phyloP scores from a whole-genome alignment of 169 alveolate genomes.

The Plasmodium adleri region DNA sequence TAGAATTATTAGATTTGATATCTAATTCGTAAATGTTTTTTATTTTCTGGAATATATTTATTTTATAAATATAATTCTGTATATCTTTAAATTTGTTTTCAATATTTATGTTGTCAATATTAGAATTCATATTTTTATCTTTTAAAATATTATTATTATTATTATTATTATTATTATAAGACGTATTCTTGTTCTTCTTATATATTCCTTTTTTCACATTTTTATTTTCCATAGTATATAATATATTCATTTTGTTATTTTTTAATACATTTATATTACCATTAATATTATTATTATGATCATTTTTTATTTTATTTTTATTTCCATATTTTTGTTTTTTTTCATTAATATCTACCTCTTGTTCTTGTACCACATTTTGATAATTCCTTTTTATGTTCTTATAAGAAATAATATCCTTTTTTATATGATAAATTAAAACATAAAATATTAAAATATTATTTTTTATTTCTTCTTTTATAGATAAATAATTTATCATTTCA shows the following conservation, averaged over 20 bases:
- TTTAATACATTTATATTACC: background rate
- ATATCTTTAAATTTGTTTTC: slow-evolving; percentile 10
- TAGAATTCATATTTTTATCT: no score
- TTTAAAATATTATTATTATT: background rate
- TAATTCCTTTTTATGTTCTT: background rate
- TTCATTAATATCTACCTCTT: background rate
- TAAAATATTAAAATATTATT: slow-evolving; percentile 46
- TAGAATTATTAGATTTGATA: slow-evolving; percentile 1
- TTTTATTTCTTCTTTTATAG: slow-evolving; percentile 49
- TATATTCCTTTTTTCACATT: background rate
- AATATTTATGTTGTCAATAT: slow-evolving; percentile 10
- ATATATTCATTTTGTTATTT: background rate
- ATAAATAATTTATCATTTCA: slow-evolving; percentile 38
- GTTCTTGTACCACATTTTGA: background rate
- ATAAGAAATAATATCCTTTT: background rate
- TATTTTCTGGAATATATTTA: slow-evolving; percentile 34
- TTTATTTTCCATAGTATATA: background rate
- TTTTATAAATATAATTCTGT: slow-evolving; percentile 25
- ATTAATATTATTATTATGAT: background rate
- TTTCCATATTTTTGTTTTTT: background rate
- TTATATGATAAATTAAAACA: slow-evolving; percentile 28
- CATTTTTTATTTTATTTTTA: background rate
- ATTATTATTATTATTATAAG: background rate
- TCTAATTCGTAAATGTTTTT: slow-evolving; percentile 44
- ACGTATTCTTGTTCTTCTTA: background rate